Conservation (phyloP, 495 filamentous ascomycete species). For the Neurospora sp. region DNA sequence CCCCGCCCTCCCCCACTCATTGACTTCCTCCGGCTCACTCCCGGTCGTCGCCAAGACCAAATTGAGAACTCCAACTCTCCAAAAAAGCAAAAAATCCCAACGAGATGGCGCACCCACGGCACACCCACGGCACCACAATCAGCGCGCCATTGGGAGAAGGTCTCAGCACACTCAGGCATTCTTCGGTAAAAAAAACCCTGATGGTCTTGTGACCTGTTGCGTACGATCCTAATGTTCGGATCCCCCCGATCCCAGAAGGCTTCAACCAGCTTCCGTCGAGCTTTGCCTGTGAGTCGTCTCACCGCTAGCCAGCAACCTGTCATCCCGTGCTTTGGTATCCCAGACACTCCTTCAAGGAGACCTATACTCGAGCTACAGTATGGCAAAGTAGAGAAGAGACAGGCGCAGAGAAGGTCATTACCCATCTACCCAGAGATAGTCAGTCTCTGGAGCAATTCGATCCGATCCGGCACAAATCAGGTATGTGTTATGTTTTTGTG, state of each 20-base stretch:
- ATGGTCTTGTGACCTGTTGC: slow-evolving; percentile 12
- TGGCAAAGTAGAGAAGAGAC: background rate
- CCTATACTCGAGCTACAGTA: background rate
- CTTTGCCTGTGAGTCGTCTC: background rate
- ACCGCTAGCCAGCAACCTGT: slow-evolving; percentile 4
- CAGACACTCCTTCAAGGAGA: background rate
- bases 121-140: background rate
- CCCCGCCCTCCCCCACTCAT: background rate
- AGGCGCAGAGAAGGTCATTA: background rate
- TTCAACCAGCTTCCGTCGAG: background rate
- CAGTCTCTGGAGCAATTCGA: background rate
- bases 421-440: background rate
- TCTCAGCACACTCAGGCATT: background rate
- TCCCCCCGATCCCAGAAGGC: slow-evolving; percentile 2
- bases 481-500: background rate
- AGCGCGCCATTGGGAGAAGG: background rate
- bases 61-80: background rate
- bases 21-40: background rate
- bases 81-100: background rate
- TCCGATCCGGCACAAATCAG: background rate
- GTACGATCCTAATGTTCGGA: slow-evolving; percentile 7
- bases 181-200: slow-evolving; percentile 6
- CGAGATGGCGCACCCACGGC: background rate
- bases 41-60: background rate
- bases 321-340: background rate